Conservation (phyloP, 1,139 yeast genomes). For the Sugiyamaella japonica region DNA sequence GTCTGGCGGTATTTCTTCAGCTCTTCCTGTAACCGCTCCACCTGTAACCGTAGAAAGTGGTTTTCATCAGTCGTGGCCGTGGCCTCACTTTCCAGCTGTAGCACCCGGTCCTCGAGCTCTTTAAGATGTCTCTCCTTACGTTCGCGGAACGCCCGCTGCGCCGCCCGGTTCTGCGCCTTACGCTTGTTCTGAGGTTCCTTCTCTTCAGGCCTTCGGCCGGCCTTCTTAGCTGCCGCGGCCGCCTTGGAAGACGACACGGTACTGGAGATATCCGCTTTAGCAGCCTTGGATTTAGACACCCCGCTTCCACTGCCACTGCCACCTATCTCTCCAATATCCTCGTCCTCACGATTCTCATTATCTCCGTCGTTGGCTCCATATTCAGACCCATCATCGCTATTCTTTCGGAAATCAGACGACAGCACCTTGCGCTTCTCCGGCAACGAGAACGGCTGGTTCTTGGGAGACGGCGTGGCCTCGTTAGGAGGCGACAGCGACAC, state of each 20-base stretch:
- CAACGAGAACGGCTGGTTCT: neutral
- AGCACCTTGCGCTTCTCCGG: constrained; percentile 19
- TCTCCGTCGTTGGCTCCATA: neutral
- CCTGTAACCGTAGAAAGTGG: constrained; percentile 73
- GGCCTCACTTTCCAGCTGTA: constrained; percentile 67
- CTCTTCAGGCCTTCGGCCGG: constrained; percentile 74
- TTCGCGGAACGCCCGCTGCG: constrained; percentile 95
- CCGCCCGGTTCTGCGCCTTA: constrained; percentile 96
- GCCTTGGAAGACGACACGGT: constrained; percentile 15
- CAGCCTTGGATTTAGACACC: constrained; percentile 12
- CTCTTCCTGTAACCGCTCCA: constrained; percentile 70
- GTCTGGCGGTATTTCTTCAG: constrained; percentile 37
- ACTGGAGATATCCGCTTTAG: constrained; percentile 11
- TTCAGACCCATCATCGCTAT: constrained; percentile 1
- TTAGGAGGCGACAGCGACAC: constrained; percentile 21
- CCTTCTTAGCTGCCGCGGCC: constrained; percentile 38
- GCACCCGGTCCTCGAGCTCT: constrained; percentile 80
- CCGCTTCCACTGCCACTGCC: neutral
- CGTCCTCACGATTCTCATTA: neutral
- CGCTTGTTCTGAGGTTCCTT: constrained; percentile 82
- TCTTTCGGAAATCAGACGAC: constrained; percentile 4
- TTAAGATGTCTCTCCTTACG: constrained; percentile 85
- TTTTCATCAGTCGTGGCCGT: constrained; percentile 64
- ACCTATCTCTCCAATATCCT: neutral
- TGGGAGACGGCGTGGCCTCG: constrained; percentile 15